Evolutionary conservation across 106 monocot genomes (phyloP), one percentile per base, ranked within the genome.

Genomic region (Acorus calamus): DNA sequence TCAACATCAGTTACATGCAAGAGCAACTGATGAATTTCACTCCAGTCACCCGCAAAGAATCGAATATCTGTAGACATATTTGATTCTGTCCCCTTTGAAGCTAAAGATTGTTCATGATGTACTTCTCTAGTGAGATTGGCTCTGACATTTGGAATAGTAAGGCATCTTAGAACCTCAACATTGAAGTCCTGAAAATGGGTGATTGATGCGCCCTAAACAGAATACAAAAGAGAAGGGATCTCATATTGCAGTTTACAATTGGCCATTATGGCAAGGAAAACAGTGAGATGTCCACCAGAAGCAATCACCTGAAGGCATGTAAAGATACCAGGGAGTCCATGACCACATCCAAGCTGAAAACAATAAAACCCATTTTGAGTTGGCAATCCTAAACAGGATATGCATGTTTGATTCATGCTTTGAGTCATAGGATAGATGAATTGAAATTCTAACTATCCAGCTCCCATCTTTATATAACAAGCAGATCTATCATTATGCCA

Each of bases 141-240:
- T 63, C 77, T 73, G 59, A 84, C 87, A 77, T 91, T 98, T 50
- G 87, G 84, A 73, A 98, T 79, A 6, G 96, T 98, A 14, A 91
- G 83, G 66, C 63, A 79, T 42, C 56, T 53, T 7, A 98, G 67
- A 12, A 98, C 96, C 68, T 98, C 96, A 62, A 76, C 74, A 75
- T 91, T 98, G 75, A 98, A 98, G 60, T 98, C 96, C 77, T 98
- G 96, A 65, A 91, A 91, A 75, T 98, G 83, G 53, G 88, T 73
- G 62, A 67, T 53, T 50, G 59, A 55, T 45, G 96, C 96, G 83
- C 87, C 96, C 94, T 94, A 61, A 52, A 52, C 28, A 28, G 28
- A 28, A 47, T 7, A 47, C 11, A 49, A 51, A 14, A 56, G 28
- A 63, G 6, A 67, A 49, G 8, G 13, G 47, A 14, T 50, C 61